Evolutionary conservation across 148 eudicot genomes (phyloP).

Genomic region (Talinum fruticosum): DNA sequence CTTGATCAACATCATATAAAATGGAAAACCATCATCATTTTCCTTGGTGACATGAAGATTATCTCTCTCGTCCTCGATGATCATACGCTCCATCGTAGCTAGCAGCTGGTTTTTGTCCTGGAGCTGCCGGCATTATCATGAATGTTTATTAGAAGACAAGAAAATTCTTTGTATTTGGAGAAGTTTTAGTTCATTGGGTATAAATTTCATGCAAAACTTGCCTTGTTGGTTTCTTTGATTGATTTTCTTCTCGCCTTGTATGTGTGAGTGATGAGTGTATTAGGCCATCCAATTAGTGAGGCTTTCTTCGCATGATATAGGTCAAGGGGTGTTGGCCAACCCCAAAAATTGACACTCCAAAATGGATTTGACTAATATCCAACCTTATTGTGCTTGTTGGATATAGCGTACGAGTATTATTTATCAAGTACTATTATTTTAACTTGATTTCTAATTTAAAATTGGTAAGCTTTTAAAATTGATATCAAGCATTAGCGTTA

Average conservation of each 20-base stretch:
- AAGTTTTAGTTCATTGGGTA: slow-evolving; percentile 1
- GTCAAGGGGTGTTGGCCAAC: slow-evolving; percentile 36
- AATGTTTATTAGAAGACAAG: neutral
- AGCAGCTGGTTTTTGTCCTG: slow-evolving; percentile 11
- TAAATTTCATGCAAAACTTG: slow-evolving; percentile 19
- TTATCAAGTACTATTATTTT: no score
- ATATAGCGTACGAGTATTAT: no score
- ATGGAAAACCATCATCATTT: slow-evolving; percentile 7
- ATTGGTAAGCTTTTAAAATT: no score
- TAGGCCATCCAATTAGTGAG: slow-evolving; percentile 1
- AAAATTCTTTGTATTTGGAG: neutral
- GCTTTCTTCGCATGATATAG: slow-evolving; percentile 22
- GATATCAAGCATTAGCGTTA: no score
- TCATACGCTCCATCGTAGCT: slow-evolving; percentile 3
- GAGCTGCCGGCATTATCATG: neutral
- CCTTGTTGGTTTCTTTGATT: no score
- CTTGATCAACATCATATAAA: slow-evolving; percentile 19
- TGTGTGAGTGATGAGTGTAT: no score
- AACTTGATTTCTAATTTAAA: no score
- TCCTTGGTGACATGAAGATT: neutral
- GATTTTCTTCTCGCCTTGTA: neutral
- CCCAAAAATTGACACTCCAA: no score
- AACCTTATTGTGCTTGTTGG: no score
- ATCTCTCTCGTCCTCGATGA: neutral
- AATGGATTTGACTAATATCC: no score